phyloP scores from a whole-genome alignment of 345 rosid genomes.

The Punica granatum region DNA sequence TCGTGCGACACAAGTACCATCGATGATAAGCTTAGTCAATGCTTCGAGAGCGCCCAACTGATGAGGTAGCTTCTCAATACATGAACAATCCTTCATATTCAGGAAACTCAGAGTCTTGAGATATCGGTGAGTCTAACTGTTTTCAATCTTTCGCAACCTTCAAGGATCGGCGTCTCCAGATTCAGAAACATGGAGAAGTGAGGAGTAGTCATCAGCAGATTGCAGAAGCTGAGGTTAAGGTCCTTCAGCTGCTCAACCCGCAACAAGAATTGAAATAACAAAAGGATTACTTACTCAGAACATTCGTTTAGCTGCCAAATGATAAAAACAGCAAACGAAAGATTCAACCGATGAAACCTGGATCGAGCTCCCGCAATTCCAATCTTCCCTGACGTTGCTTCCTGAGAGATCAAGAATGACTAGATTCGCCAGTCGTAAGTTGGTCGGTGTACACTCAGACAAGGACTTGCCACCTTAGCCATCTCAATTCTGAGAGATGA shows the following conservation, averaged over 20 bases:
- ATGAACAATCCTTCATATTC: neutral
- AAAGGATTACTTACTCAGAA: too few relatives aligned
- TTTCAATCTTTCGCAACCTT: too few relatives aligned
- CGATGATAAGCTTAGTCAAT: neutral
- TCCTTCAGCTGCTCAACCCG: neutral
- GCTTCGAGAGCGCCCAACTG: neutral
- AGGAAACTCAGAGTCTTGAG: neutral
- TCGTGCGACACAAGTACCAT: neutral
- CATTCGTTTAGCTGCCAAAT: too few relatives aligned
- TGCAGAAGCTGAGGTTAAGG: neutral
- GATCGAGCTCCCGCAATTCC: neutral
- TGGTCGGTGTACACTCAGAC: neutral
- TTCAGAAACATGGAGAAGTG: neutral
- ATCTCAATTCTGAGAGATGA: neutral
- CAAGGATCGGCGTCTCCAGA: neutral
- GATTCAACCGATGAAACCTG: neutral
- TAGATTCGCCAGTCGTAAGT: neutral
- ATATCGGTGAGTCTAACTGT: too few relatives aligned
- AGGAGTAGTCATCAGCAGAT: neutral
- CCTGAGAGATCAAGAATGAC: neutral
- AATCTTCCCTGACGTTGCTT: neutral
- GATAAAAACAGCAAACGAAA: too few relatives aligned
- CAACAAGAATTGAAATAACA: neutral
- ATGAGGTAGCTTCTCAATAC: neutral
- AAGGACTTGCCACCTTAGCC: neutral